These are phyloP conservation scores for Penicillium herquei DNA, from an alignment of 495 filamentous ascomycete species.

Conservation along the genomic window DNA sequence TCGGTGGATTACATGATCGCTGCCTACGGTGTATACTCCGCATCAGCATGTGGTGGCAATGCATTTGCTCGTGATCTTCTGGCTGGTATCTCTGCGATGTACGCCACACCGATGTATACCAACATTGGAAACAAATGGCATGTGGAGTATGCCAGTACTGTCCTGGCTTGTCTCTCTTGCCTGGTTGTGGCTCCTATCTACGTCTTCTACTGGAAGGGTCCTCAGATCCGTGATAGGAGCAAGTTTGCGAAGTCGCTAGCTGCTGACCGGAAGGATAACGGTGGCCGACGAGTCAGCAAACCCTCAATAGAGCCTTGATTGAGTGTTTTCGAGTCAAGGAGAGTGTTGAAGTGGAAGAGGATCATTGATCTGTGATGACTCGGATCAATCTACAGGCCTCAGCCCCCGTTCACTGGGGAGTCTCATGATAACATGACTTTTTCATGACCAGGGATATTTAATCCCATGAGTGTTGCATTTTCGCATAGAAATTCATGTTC, in stretches of 20 bases:
- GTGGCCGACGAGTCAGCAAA: slow-evolving; percentile 30
- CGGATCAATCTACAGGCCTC: no score
- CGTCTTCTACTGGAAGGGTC: slow-evolving; percentile 51
- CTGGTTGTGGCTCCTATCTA: slow-evolving; percentile 48
- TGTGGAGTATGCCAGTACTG: slow-evolving; percentile 41
- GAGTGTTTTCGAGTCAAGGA: not conserved
- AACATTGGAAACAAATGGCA: slow-evolving; percentile 40
- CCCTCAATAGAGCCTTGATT: slow-evolving; percentile 4
- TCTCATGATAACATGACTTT: not conserved
- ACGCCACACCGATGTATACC: slow-evolving; percentile 40
- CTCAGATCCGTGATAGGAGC: slow-evolving; percentile 39
- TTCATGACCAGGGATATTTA: not conserved
- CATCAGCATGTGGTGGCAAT: slow-evolving; percentile 72
- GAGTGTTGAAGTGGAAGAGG: not conserved
- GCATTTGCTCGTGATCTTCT: slow-evolving; percentile 49
- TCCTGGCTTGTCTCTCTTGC: slow-evolving; percentile 44
- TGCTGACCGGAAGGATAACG: slow-evolving; percentile 23
- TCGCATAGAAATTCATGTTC: not conserved
- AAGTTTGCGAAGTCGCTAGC: slow-evolving; percentile 46
- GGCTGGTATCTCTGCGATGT: slow-evolving; percentile 45
- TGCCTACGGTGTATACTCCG: slow-evolving; percentile 71
- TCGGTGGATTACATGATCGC: slow-evolving; percentile 80
- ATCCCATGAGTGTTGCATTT: no score
- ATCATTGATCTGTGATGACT: not conserved
- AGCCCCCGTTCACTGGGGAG: not conserved